Evolutionary conservation across 2,329 filamentous ascomycete genomes (phyloP).

Genomic region (Neonectria punicea): DNA sequence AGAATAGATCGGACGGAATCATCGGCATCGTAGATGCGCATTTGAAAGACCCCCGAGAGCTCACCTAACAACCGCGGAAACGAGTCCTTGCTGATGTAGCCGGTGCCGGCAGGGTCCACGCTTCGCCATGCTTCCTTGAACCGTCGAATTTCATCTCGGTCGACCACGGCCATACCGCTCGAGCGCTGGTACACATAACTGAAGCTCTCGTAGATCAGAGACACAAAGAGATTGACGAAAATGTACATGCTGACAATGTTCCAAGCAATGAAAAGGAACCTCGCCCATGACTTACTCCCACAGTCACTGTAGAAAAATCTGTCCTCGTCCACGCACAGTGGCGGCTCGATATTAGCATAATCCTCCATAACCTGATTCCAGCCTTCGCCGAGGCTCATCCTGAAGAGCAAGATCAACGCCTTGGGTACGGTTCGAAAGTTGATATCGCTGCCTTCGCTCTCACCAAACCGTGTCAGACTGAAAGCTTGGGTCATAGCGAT

Average conservation of each 20-base stretch:
- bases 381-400: slow-evolving; percentile 92
- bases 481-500: slow-evolving; percentile 97
- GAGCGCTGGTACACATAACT: slow-evolving; percentile 98
- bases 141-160: slow-evolving; percentile 90
- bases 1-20: slow-evolving; percentile 88
- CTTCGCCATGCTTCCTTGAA: slow-evolving; percentile 99
- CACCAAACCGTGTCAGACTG: slow-evolving; percentile 88
- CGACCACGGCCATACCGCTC: slow-evolving; percentile 89
- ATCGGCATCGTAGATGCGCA: slow-evolving; percentile 93
- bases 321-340: slow-evolving; percentile 78
- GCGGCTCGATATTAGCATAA: slow-evolving; percentile 81
- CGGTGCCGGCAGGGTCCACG: slow-evolving; percentile 89
- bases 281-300: slow-evolving; percentile 88
- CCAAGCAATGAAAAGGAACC: slow-evolving; percentile 92
- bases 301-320: slow-evolving; percentile 91
- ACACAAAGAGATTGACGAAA: slow-evolving; percentile 98
- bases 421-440: slow-evolving; percentile 97
- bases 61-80: slow-evolving; percentile 92
- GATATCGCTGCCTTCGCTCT: slow-evolving; percentile 77
- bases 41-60: slow-evolving; percentile 94
- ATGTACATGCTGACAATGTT: slow-evolving; percentile 99
- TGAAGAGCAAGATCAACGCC: slow-evolving; percentile 90
- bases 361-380: slow-evolving; percentile 99
- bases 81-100: slow-evolving; percentile 88
- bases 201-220: slow-evolving; percentile 98